Conservation (phyloP, 371 early-diverging fungal genomes). For the Mucor sp. region DNA sequence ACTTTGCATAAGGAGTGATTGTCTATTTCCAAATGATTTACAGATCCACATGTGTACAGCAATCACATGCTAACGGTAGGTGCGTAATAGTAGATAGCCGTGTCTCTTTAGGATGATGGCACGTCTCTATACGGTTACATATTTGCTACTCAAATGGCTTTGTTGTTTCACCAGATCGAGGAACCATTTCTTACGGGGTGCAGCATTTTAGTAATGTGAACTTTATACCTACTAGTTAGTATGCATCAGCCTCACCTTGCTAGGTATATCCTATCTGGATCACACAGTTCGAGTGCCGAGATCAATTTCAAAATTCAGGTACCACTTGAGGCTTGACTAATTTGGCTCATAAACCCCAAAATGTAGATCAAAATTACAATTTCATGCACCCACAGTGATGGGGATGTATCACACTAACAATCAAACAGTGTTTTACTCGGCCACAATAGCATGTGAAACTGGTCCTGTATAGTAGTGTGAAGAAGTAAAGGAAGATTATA, state of each 20-base stretch:
- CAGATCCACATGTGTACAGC: no score
- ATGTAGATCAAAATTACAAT: background rate
- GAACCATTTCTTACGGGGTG: no score
- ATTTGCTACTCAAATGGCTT: background rate
- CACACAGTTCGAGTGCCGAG: background rate
- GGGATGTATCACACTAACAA: background rate
- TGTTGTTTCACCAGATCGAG: background rate
- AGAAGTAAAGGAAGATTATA: background rate
- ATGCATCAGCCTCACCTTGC: no score
- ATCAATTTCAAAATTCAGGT: background rate
- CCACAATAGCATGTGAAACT: background rate
- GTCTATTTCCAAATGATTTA: no score
- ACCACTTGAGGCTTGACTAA: background rate
- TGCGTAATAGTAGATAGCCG: no score
- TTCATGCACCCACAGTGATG: background rate
- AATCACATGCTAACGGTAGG: no score
- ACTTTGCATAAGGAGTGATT: no score
- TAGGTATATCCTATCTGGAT: no score
- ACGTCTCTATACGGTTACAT: no score
- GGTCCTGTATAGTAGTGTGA: background rate
- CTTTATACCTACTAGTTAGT: no score
- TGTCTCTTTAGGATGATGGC: no score
- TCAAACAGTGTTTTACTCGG: background rate
- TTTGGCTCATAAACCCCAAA: background rate
- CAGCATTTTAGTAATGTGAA: no score